Evolutionary conservation across 768 basidiomycete species (phyloP).

Genomic region (Rhodotorula diobovata): DNA sequence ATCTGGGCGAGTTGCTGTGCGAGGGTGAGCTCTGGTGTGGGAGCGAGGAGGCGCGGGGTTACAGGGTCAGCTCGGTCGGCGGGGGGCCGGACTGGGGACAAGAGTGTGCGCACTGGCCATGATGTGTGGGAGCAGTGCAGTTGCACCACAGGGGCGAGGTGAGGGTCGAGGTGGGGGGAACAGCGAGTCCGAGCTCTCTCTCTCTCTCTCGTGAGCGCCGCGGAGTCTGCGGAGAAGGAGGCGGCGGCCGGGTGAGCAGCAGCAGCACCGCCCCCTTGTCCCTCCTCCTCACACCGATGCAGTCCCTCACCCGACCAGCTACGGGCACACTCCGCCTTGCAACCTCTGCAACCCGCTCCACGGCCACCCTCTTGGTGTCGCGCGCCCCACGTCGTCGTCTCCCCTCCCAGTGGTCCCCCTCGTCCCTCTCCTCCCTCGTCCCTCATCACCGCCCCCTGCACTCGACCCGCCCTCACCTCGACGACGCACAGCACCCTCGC

Average conservation of each 20-base stretch:
- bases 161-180: no score
- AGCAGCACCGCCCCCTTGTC: no score
- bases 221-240: no score
- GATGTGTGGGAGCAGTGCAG: neutral
- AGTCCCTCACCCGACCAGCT: neutral
- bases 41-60: neutral
- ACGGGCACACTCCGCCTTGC: no score
- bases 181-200: no score
- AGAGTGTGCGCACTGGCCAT: neutral
- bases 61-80: neutral
- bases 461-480: neutral
- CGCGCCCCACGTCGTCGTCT: no score
- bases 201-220: no score
- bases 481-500: neutral
- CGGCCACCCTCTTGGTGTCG: no score
- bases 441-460: neutral
- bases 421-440: neutral
- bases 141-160: no score
- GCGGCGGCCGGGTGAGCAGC: no score
- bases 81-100: neutral
- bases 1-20: slow-evolving; percentile 75
- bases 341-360: no score
- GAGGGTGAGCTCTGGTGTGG: slow-evolving; percentile 43
- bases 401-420: neutral
- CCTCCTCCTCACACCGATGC: no score